These are phyloP conservation scores for Beta corolliflora DNA, from an alignment of 179 eudicot genomes.

Conservation along the genomic window DNA sequence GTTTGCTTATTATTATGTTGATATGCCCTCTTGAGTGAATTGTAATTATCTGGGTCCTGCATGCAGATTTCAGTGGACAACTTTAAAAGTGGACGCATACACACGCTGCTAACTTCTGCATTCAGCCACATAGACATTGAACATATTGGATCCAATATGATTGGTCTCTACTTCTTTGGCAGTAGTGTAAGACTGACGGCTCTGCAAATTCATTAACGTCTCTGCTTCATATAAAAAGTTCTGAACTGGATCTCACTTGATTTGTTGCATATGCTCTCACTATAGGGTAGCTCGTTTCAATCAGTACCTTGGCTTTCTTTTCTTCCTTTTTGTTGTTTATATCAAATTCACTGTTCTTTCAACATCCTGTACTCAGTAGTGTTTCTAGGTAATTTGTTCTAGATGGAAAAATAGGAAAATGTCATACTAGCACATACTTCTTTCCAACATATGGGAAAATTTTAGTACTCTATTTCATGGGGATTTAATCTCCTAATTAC, in stretches of 20 bases:
- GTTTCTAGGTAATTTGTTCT: not conserved
- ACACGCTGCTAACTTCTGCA: conserved; percentile 81
- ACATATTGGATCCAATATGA: conserved; percentile 74
- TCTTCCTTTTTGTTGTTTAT: not conserved
- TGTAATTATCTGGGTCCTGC: conserved; percentile 1
- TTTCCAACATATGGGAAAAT: not conserved
- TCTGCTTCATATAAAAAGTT: not conserved
- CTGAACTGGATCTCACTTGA: not conserved
- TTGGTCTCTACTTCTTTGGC: conserved; percentile 91
- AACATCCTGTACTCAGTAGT: not conserved
- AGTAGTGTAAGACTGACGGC: conserved; percentile 44
- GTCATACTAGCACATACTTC: not conserved
- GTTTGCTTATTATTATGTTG: not conserved
- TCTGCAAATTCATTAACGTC: conserved; percentile 3
- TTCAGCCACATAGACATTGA: conserved; percentile 68
- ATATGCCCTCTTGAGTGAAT: not conserved
- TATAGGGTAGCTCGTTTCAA: not conserved
- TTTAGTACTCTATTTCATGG: not conserved
- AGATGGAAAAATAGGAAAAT: not conserved
- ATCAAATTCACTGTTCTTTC: not conserved
- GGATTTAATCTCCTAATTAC: not conserved
- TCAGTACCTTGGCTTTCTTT: too few relatives aligned
- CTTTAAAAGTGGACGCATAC: conserved; percentile 68
- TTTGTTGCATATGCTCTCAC: not conserved
- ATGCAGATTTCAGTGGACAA: conserved; percentile 78